phyloP scores from a whole-genome alignment of 2,329 filamentous ascomycete species.

The Fusarium albidum region DNA sequence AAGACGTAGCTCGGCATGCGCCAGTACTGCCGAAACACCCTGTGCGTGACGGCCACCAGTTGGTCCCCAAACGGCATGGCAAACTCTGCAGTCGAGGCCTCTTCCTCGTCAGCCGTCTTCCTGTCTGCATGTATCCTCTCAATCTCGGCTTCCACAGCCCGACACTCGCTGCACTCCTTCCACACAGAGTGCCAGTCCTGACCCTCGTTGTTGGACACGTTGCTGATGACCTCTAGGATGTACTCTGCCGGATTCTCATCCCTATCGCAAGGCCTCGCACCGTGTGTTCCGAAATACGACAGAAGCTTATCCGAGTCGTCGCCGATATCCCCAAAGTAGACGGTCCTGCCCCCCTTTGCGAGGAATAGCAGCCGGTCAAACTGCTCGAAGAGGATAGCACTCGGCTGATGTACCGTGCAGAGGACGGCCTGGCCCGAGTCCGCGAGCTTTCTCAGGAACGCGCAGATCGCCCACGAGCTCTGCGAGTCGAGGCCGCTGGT shows the following conservation, averaged over 20 bases:
- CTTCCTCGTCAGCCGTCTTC: conserved; percentile 23
- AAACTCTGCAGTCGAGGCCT: conserved; percentile 67
- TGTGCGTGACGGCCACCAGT: conserved; percentile 68
- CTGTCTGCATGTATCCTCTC: conserved; percentile 63
- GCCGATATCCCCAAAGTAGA: conserved; percentile 75
- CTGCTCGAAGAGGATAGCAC: conserved; percentile 59
- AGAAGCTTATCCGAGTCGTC: conserved; percentile 64
- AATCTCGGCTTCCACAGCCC: conserved; percentile 66
- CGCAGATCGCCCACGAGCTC: conserved; percentile 69
- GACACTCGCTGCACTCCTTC: conserved; percentile 61
- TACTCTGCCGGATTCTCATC: conserved; percentile 80
- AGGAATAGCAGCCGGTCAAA: conserved; percentile 72
- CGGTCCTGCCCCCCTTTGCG: conserved; percentile 69
- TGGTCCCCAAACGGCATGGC: conserved; percentile 77
- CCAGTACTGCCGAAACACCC: conserved; percentile 87
- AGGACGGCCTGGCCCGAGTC: conserved; percentile 61
- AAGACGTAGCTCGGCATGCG: conserved; percentile 81
- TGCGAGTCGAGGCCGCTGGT: conserved; percentile 70
- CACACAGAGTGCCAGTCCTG: conserved; percentile 75
- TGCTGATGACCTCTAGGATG: conserved; percentile 68
- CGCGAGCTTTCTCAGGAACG: conserved; percentile 69
- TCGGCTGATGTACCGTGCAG: conserved; percentile 65
- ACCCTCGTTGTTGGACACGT: conserved; percentile 47
- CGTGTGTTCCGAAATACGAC: conserved; percentile 71
- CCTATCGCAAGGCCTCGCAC: conserved; percentile 64